These are phyloP conservation scores for Penicillium sp. DNA, from an alignment of 2,329 filamentous ascomycete genomes.

Conservation along the genomic window DNA sequence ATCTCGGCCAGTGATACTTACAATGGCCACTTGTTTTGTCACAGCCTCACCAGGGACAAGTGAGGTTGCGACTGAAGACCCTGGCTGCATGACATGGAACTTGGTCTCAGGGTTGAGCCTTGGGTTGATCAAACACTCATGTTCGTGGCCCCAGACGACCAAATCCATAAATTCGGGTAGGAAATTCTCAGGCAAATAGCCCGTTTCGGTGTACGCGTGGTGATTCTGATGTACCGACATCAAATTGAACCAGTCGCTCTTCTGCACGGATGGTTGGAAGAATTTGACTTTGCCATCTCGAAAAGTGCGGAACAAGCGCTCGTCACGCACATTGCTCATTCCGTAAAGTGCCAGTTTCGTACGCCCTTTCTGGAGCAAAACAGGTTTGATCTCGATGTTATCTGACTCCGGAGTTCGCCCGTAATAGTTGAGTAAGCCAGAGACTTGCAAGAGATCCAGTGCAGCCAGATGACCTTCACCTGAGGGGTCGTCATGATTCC, in stretches of 20 bases:
- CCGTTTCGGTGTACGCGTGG: constrained; percentile 84
- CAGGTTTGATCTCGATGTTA: constrained; percentile 88
- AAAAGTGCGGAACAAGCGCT: constrained; percentile 91
- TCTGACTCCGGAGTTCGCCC: constrained; percentile 89
- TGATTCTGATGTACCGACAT: constrained; percentile 97
- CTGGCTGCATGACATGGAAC: constrained; percentile 96
- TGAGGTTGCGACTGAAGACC: constrained; percentile 93
- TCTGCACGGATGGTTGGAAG: constrained; percentile 78
- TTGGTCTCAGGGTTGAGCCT: constrained; percentile 79
- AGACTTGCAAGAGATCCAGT: constrained; percentile 85
- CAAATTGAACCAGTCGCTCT: constrained; percentile 92
- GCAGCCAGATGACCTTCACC: constrained; percentile 91
- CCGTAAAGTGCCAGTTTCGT: constrained; percentile 94
- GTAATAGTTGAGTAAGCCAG: constrained; percentile 93
- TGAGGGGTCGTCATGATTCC: constrained; percentile 98
- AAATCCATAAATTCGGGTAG: constrained; percentile 89
- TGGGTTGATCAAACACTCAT: constrained; percentile 91
- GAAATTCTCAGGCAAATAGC: constrained; percentile 93
- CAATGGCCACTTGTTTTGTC: constrained; percentile 83
- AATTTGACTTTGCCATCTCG: constrained; percentile 92
- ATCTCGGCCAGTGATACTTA: constrained; percentile 79
- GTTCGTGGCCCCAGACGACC: constrained; percentile 95
- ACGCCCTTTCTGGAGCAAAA: constrained; percentile 87
- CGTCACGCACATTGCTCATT: constrained; percentile 93
- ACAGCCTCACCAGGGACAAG: constrained; percentile 87